Evolutionary conservation across 108 stramenopile genomes (phyloP), one percentile per base, ranked within the genome.

Genomic region (Nitzschia sp.): DNA sequence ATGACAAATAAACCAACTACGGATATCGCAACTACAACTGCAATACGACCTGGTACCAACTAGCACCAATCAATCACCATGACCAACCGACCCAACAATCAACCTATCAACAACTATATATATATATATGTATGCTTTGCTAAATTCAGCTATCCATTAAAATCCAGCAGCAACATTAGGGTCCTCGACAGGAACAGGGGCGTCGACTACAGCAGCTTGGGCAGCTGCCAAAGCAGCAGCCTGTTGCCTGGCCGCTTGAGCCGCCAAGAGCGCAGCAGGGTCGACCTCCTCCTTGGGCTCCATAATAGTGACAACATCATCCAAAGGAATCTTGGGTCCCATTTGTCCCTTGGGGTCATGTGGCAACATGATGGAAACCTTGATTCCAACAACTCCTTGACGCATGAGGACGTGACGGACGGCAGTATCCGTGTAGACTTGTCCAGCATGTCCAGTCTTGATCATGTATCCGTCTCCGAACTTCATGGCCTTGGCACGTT

Each of bases 391-490:
- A 44, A 98, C 96, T 59, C 99, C 99, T 86, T 99, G 99, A 66
- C 98, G 83, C 98, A 99, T 98, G 71, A 97, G 76, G 8, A 99
- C 99, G 91, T 99, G 98, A 69, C 99, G 93, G 26, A 98, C 97
- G 40, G 99, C 99, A 59, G 72, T 72, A 80, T 98, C 97, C 57
- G 98, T 97, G 95, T 99, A 99, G 38, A 95, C 97, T 77, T 95
- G 87, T 74, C 90, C 88, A 58, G 97, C 95, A 71, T 98, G 97
- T 63, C 99, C 99, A 41, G 97, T 94, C 94, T 99, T 99, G 95
- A 99, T 98, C 99, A 99, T 99, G 96, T 98, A 99, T 15, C 99
- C 99, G 69, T 98, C 97, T 41, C 92, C 91, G 84, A 99, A 99
- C 83, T 99, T 99, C 98, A 98, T 98, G 54, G 88, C 94, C 95